Conservation (phyloP, 2,329 filamentous ascomycete genomes). For the Cladophialophora chaetospira region DNA sequence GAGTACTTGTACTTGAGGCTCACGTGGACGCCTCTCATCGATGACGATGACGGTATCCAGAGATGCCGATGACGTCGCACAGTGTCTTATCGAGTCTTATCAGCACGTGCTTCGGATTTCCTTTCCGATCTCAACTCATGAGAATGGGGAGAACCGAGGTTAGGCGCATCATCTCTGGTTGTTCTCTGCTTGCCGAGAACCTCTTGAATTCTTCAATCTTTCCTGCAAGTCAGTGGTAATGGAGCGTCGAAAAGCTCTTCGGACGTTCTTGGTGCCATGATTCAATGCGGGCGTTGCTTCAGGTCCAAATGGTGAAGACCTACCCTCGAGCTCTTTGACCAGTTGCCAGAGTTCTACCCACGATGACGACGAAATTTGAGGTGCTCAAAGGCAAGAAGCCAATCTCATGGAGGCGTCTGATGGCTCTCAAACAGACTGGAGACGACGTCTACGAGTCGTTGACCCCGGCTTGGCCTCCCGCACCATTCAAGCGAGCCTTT, state of each 20-base stretch:
- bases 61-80: background rate
- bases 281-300: background rate
- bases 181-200: background rate
- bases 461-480: conserved; percentile 28
- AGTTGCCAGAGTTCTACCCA: background rate
- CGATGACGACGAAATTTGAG: conserved; percentile 14
- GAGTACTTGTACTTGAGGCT: background rate
- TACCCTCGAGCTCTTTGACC: background rate
- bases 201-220: no score
- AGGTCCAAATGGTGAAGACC: background rate
- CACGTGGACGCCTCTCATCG: background rate
- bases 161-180: background rate
- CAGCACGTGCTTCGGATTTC: background rate
- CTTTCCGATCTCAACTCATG: background rate
- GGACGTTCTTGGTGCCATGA: background rate
- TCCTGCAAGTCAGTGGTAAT: background rate
- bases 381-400: conserved; percentile 19
- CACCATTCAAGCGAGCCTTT: conserved; percentile 41
- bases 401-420: conserved; percentile 27
- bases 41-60: background rate
- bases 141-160: background rate
- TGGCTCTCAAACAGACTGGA: conserved; percentile 19
- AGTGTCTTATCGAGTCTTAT: background rate
- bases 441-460: conserved; percentile 25
- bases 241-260: background rate